Evolutionary conservation across 805 yeast species (phyloP), one percentile per base, ranked within the genome.

Genomic region (Scheffersomyces lignosus): DNA sequence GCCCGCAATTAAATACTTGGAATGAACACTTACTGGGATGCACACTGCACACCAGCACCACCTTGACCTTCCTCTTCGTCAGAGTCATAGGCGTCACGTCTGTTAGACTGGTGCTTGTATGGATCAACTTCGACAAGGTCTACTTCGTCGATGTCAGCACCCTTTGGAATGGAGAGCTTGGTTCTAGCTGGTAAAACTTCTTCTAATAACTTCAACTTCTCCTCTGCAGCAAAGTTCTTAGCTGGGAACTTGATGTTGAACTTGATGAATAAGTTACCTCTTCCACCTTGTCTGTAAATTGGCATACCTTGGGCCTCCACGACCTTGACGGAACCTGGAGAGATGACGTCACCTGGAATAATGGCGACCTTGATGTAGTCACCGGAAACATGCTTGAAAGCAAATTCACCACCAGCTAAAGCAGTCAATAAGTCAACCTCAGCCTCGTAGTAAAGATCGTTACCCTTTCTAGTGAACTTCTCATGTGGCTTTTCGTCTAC

Each of bases 231-330:
- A 60, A 87, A 88, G 57, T 82, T 75, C 36, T 73, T 65, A 36
- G 61, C 59, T 48, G 99, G 99, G 87, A 93, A 93, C 60, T 85
- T 88, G 55, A 93, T 77, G 48, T 80, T 81, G 69, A 93, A 93
- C 60, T 86, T 83, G 51, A 93, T 70, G 54, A 87, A 80, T 70
- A 93, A 75, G 70, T 88, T 80, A 66, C 99, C 99, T 55, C 63
- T 74, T 46, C 89, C 87, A 62, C 96, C 96, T 60, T 78, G 83
- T 68, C 93, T 81, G 68, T 75, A 83, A 48, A 91, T 71, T 49
- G 99, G 99, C 99, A 93, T 93, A 81, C 99, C 99, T 67, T 91
- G 90, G 54, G 82, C 87, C 51, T 84, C 88, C 46, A 93, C 70
- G 37, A 88, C 88, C 69, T 88, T 90, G 53, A 81, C 71, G 28